phyloP scores from a whole-genome alignment of 108 stramenopile species.

The Ochromonas danica region DNA sequence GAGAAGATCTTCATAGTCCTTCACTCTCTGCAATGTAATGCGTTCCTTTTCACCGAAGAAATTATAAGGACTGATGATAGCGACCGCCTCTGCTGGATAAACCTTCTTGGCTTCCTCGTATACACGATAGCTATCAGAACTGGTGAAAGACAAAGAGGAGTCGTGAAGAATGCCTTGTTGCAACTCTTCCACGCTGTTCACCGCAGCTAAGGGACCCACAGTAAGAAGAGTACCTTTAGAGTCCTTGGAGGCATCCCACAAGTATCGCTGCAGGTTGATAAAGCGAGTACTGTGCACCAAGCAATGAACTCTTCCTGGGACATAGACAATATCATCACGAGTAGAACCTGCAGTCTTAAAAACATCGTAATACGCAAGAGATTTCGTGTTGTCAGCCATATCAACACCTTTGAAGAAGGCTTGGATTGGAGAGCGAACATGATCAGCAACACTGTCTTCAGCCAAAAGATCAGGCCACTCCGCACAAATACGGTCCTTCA shows the following conservation, averaged over 20 bases:
- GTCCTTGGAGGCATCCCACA: conserved; percentile 51
- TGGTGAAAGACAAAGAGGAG: conserved; percentile 85
- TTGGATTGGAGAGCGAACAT: too few relatives aligned
- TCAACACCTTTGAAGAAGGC: too few relatives aligned
- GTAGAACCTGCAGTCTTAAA: too few relatives aligned
- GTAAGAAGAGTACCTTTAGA: not conserved
- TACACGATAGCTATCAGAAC: conserved; percentile 84
- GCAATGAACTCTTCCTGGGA: conserved; percentile 68
- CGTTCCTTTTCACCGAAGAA: conserved; percentile 85
- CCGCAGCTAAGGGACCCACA: not conserved
- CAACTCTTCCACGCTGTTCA: not conserved
- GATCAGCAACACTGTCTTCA: too few relatives aligned
- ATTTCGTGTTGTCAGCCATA: too few relatives aligned
- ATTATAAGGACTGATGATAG: conserved; percentile 82
- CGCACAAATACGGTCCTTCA: too few relatives aligned
- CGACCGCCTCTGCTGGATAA: conserved; percentile 72
- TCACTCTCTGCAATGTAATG: conserved; percentile 89
- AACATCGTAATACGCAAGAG: too few relatives aligned
- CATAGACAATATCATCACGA: too few relatives aligned
- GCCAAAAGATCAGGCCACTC: too few relatives aligned
- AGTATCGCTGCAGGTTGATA: conserved; percentile 96
- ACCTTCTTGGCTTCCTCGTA: conserved; percentile 76
- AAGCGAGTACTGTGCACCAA: conserved; percentile 86
- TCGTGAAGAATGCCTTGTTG: conserved; percentile 47
- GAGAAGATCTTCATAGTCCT: conserved; percentile 89